Base-by-base conservation (phyloP, 768 basidiomycete genomes). In the Auriscalpium orientale region DNA sequence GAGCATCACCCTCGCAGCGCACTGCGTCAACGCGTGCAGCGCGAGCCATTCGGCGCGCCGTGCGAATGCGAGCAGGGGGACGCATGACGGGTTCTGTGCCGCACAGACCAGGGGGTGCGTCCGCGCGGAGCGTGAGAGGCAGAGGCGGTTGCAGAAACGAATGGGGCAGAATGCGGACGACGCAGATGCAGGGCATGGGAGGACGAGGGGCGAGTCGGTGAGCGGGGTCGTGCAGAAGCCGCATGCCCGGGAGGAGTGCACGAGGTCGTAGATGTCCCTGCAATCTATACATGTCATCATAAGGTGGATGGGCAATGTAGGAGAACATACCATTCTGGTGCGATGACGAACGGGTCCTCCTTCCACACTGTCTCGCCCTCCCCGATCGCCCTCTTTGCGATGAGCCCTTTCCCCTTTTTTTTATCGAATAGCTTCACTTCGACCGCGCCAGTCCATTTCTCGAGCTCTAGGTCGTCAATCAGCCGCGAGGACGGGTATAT, bases 331-430 rank as follows among this genome's bases (percentile, higher is more conserved):
- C 85, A 89, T 71, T 89, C 86, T n/a, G 89, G 83, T n/a, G 87
- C 85, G 20, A 90, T 70, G 46, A 86, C 69, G 65, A 85, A 91
- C 1, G 89, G 89, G 64, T 91, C 87, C 65, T 95, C 91, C 56
- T 83, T 85, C 90, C 92, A 94, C 16, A 95, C 67, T 4, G 82
- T 72, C 58, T 94, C 89, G 0, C 87, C 89, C 63, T 83, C 79
- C 22, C 72, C 70, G 53, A 95, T 86, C 34, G 77, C 73, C 50
- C 82, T 79, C 36, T 70, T 79, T 1, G 90, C 89, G 0, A 94
- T 80, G 37, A 95, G 73, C 0, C 92, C 93, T 64, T 94, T 94
- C 3, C 93, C 92, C 64, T 86, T 92, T 56, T 74, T 73, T 58
- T 76, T 75, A 49, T 81, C 76, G 64, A 91, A 91, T 69, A 82